Base-by-base conservation (phyloP, 495 filamentous ascomycete species). In the Venustampulla echinocandica region DNA sequence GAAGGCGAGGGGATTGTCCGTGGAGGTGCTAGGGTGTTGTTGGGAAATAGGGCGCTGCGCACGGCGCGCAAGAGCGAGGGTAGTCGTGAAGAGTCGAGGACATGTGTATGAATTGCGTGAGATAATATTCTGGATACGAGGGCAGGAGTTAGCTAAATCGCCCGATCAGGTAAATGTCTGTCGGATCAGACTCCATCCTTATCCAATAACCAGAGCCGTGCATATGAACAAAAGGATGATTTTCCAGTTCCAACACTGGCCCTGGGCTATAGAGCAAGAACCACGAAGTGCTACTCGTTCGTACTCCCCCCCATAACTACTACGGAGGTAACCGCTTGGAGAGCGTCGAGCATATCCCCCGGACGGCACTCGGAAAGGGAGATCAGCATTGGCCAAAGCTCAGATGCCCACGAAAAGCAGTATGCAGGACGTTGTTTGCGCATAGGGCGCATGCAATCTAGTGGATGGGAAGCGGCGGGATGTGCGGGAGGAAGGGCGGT, bases 1-100 rank as follows among this genome's bases (percentile, higher is more conserved):
- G 68, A 60, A 51, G 64, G 67, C 21, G 68, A 62, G 44, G 75
- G 73, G 21, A 70, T 55, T 20, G 65, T 50, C 45, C 75, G 60
- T 42, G 71, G 58, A 10, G 63, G 59, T 27, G 66, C 75, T 48
- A 67, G 70, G 47, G 76, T 64, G 65, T 92, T 90, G 66, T 81
- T 77, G 21, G 90, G 88, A 61, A 94, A 94, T 34, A 95, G 65
- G 44, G 81, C 72, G 40, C 73, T 75, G 61, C 90, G 80, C 55
- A 79, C 70, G 46, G 72, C 74, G 58, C 79, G 76, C 50, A 97
- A 80, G 47, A 89, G 69, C 53, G 76, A 73, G 63, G 87, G 85
- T 43, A 92, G 71, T 55, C 80, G 71, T 47, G 73, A 65, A 42
- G 85, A 75, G 65, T 80, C 76, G 19, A 84, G 67, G 47, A 93